A percentile compares a stretch with the other conserved stretches of the same genome.
Conservation (phyloP, 2,329 filamentous ascomycete genomes). For the Botrytis fragariae region DNA sequence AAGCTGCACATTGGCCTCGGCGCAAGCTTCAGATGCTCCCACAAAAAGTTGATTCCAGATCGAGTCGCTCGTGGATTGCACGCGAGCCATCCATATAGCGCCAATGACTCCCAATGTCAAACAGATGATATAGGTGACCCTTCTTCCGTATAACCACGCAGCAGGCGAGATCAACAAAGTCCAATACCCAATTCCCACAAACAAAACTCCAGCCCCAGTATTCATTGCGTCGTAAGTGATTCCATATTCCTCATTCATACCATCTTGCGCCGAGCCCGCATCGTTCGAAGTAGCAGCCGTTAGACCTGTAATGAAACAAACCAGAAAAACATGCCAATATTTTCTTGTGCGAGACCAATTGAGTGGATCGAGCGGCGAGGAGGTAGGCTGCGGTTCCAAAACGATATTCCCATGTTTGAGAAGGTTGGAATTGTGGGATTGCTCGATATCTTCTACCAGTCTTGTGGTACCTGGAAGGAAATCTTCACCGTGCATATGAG, state of each 20-base stretch:
- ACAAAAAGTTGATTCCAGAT: conserved; percentile 58
- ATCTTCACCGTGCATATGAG: conserved; percentile 22
- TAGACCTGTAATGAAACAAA: conserved; percentile 53
- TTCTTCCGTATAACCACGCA: conserved; percentile 53
- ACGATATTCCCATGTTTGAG: conserved; percentile 45
- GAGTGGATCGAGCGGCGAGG: conserved; percentile 52
- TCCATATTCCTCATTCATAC: conserved; percentile 49
- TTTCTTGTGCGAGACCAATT: conserved; percentile 50
- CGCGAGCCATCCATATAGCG: conserved; percentile 52
- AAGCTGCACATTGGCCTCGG: conserved; percentile 56
- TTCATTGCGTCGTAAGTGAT: conserved; percentile 54
- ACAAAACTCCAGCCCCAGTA: conserved; percentile 55
- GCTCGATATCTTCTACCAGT: conserved; percentile 28
- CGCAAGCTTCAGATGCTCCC: conserved; percentile 55
- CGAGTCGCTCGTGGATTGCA: conserved; percentile 45
- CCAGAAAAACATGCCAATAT: conserved; percentile 50
- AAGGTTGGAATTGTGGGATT: conserved; percentile 25
- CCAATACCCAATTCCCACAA: conserved; percentile 55
- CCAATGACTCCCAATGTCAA: conserved; percentile 49
- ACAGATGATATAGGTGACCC: conserved; percentile 54
- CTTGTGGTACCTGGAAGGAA: conserved; percentile 31
- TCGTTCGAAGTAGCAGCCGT: conserved; percentile 57
- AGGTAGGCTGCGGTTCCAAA: conserved; percentile 52
- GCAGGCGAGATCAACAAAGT: conserved; percentile 52
- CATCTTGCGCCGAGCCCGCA: conserved; percentile 51